A percentile compares a stretch with the other conserved stretches of the same genome.
phyloP scores from a whole-genome alignment of 371 early-diverging fungal species.

The Syncephalis plumigaleata region DNA sequence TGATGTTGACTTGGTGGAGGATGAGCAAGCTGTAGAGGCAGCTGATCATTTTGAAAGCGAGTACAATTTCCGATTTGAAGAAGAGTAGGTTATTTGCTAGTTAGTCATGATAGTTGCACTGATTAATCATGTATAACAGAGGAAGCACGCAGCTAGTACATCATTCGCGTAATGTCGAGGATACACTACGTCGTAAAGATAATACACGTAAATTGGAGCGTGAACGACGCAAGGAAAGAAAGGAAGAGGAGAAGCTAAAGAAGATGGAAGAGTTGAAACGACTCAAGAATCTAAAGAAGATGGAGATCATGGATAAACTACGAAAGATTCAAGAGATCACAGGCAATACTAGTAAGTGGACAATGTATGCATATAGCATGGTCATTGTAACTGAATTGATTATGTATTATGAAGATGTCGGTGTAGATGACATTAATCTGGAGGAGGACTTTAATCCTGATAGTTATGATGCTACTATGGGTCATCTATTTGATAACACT shows the following conservation, averaged over 20 bases:
- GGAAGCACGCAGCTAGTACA: conserved; percentile 5
- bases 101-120: neutral
- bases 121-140: neutral
- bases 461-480: conserved; percentile 70
- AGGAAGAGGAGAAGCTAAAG: conserved; percentile 38
- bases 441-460: conserved; percentile 83
- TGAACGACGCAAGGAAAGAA: conserved; percentile 43
- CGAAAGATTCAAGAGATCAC: conserved; percentile 70
- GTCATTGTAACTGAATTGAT: conserved; percentile 1
- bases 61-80: conserved; percentile 89
- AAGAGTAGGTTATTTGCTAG: conserved; percentile 27
- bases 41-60: conserved; percentile 77
- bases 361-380: neutral
- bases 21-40: conserved; percentile 47
- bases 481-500: conserved; percentile 47
- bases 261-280: conserved; percentile 75
- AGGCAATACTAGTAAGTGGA: conserved; percentile 33
- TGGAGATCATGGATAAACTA: conserved; percentile 57
- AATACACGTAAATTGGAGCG: conserved; percentile 53
- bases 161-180: conserved; percentile 60
- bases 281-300: conserved; percentile 73
- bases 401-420: conserved; percentile 24
- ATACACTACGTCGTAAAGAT: conserved; percentile 48
- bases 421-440: conserved; percentile 62
- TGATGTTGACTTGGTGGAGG: conserved; percentile 22